These are phyloP conservation scores for Cyberlindnera misumaiensis DNA, from an alignment of 805 yeast genomes.

Conservation along the genomic window DNA sequence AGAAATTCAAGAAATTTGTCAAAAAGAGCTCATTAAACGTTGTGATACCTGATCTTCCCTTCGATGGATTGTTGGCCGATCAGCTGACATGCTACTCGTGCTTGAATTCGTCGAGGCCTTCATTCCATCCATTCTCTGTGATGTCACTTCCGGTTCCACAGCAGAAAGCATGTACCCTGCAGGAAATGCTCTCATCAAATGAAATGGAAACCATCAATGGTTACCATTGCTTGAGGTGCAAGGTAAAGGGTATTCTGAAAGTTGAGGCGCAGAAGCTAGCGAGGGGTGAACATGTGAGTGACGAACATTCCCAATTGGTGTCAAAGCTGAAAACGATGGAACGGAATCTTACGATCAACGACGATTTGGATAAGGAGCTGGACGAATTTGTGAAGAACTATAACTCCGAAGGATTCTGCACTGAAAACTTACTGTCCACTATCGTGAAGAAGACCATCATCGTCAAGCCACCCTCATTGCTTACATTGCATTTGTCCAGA, in stretches of 20 bases:
- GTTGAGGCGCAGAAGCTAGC: conserved; percentile 24
- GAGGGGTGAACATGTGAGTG: conserved; percentile 9
- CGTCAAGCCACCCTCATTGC: conserved; percentile 58
- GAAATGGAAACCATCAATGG: conserved; percentile 67
- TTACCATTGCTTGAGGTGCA: conserved; percentile 75
- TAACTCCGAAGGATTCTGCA: conserved; percentile 34
- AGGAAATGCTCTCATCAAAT: conserved; percentile 46
- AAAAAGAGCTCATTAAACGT: conserved; percentile 14
- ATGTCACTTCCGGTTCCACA: conserved; percentile 72
- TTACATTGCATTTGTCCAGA: conserved; percentile 80
- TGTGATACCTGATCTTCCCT: conserved; percentile 60
- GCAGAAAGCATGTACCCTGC: conserved; percentile 36
- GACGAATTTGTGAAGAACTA: conserved; percentile 42
- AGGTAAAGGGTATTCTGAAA: conserved; percentile 37
- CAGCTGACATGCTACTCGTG: conserved; percentile 69
- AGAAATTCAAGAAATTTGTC: conserved; percentile 31
- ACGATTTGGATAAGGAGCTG: conserved; percentile 50
- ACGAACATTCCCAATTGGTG: conserved; percentile 28
- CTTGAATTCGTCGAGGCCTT: conserved; percentile 50
- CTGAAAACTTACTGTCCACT: conserved; percentile 47
- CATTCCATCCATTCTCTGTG: conserved; percentile 56
- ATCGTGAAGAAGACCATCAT: conserved; percentile 62
- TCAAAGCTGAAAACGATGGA: conserved; percentile 30
- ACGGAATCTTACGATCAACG: conserved; percentile 46
- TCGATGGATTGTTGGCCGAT: conserved; percentile 59